Percentiles rank a stretch among this genome's conserved stretches.
These are phyloP conservation scores for Lunularia cruciata DNA, from an alignment of 225 moss, liverwort and hornwort species.

Conservation along the genomic window DNA sequence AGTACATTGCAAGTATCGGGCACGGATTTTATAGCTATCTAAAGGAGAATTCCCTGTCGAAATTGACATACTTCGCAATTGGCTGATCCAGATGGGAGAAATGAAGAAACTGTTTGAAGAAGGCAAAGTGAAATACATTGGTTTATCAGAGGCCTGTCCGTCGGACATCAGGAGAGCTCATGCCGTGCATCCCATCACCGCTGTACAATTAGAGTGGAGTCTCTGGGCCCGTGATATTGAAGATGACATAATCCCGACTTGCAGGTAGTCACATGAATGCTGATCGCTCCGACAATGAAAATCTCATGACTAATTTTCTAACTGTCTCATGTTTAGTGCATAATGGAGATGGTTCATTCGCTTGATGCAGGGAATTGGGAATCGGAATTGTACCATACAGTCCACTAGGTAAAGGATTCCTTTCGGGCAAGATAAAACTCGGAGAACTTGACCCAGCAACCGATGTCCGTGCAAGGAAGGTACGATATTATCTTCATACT, in stretches of 20 bases:
- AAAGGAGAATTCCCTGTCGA: too few species aligned
- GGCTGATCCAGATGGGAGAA: constrained; percentile 19
- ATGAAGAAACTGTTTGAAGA: constrained; percentile 22
- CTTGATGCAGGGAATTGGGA: constrained; percentile 33
- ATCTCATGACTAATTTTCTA: neutral
- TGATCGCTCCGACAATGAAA: neutral
- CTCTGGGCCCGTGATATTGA: constrained; percentile 24
- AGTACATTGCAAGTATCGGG: too few species aligned
- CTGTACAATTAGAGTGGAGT: constrained; percentile 18
- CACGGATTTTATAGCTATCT: too few species aligned
- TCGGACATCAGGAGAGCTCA: constrained; percentile 23
- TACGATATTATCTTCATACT: too few species aligned
- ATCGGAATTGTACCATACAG: constrained; percentile 35
- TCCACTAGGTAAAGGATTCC: constrained; percentile 40
- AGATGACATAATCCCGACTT: constrained; percentile 20
- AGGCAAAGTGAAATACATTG: constrained; percentile 24
- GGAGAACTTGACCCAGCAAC: too few species aligned
- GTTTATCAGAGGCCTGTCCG: constrained; percentile 22
- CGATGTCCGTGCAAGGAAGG: too few species aligned
- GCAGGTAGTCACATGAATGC: neutral
- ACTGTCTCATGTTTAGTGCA: neutral
- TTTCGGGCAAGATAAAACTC: constrained; percentile 31
- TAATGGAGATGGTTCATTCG: neutral
- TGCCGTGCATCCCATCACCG: constrained; percentile 29
- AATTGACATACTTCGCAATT: too few species aligned